These are phyloP conservation scores for Penicillium digitatum DNA, from an alignment of 2,329 filamentous ascomycete species.

Conservation along the genomic window DNA sequence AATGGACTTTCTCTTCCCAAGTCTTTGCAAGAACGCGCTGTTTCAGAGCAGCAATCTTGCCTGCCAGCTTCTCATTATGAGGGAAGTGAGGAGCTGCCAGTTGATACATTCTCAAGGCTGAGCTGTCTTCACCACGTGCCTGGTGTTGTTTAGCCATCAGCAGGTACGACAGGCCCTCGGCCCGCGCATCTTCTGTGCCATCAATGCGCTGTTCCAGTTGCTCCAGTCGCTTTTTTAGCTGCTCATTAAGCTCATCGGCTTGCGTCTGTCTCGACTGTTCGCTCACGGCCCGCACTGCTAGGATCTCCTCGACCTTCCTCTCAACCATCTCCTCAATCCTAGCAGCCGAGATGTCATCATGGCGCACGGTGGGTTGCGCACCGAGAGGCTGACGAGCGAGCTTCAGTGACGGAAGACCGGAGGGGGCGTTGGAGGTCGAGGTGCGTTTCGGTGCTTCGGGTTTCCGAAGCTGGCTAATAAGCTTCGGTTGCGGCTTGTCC, in stretches of 20 bases:
- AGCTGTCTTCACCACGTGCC: conserved; percentile 71
- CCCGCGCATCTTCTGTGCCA: conserved; percentile 67
- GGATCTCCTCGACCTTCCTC: conserved; percentile 82
- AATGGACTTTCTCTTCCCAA: conserved; percentile 17
- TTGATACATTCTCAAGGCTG: conserved; percentile 80
- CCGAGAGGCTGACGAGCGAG: conserved; percentile 36
- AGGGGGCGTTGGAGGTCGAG: conserved; percentile 36
- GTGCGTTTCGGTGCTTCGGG: conserved; percentile 46
- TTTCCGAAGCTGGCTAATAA: conserved; percentile 35
- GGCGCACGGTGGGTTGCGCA: conserved; percentile 32
- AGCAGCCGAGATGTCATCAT: conserved; percentile 60
- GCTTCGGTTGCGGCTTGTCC: conserved; percentile 57
- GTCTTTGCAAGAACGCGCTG: conserved; percentile 44
- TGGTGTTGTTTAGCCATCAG: conserved; percentile 92
- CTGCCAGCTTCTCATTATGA: conserved; percentile 68
- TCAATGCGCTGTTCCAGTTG: conserved; percentile 83
- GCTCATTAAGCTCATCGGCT: conserved; percentile 62
- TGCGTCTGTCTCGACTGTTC: conserved; percentile 48
- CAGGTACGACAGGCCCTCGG: conserved; percentile 78
- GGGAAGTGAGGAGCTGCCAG: conserved; percentile 81
- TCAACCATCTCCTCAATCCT: conserved; percentile 90
- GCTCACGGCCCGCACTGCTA: conserved; percentile 67
- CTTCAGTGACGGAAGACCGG: conserved; percentile 49
- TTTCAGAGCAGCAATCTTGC: conserved; percentile 54
- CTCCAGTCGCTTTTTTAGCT: conserved; percentile 75